Evolutionary conservation across 352 stramenopile species (phyloP), one percentile per base, ranked within the genome.

Genomic region (Albugo candida): DNA sequence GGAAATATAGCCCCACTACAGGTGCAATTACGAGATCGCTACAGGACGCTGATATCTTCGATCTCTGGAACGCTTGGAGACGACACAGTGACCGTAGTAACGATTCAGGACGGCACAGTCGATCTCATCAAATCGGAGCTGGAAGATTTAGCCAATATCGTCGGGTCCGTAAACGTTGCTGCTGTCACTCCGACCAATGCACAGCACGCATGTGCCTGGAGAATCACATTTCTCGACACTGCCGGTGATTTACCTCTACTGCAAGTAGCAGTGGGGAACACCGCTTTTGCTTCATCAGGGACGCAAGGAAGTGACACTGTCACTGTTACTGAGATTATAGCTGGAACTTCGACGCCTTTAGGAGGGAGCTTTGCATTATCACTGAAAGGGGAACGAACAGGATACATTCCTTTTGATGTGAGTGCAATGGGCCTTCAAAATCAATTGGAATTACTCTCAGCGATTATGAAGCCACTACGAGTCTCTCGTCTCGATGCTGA

Each of bases 121-220:
- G 79, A 97, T 49, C 72, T 95, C n/a, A 88, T 98, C 53, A 94
- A 97, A 60, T 69, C 85, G 0, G 87, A 97, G 53, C 78, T 98
- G 13, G 86, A 96, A 50, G 71, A 78, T 42, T 67, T 98, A 13
- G 58, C 55, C 8, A 93, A 87, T 19, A 31, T 31, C 8, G 84
- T 97, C 19, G 86, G 76, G 11, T 64, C 74, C 40, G 88, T 98
- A 10, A 93, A 70, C 2, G 86, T 96, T 17, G 37, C 67, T 40
- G 65, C 49, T 13, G 17, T 53, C 14, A 55, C 59, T 18, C 60
- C 65, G 1, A 56, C 61, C 20, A 64, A 66, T n/a, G 47, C 67
- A 11, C 52, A 64, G 11, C 63, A 86, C 41, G 70, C 76, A 2
- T 98, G 93, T 53, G 76, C 65, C 2, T 97, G 88, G 85, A 60